These are phyloP conservation scores for Crotalaria pallida DNA, from an alignment of 306 rosid genomes.

Conservation along the genomic window DNA sequence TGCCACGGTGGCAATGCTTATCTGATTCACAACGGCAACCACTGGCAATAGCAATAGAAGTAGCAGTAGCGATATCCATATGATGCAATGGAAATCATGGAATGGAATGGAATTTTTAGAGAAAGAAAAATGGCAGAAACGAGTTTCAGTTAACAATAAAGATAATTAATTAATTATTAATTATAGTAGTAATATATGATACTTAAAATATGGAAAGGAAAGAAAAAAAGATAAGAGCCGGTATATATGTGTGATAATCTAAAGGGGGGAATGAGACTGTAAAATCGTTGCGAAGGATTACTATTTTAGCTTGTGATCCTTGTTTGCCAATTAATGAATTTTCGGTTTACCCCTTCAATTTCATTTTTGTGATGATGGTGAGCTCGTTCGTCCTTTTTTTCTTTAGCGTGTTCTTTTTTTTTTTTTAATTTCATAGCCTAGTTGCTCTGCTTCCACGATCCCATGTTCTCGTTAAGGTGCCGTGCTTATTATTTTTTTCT, in stretches of 20 bases:
- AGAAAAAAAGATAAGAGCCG: not conserved
- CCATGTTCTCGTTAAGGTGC: not conserved
- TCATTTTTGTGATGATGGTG: constrained; percentile 36
- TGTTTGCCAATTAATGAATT: constrained; percentile 52
- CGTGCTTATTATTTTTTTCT: not conserved
- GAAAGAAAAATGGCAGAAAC: not conserved
- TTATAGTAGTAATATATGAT: no score
- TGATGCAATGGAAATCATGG: constrained; percentile 10
- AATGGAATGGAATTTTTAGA: not conserved
- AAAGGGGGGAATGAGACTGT: constrained; percentile 39
- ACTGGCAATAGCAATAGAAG: constrained; percentile 69
- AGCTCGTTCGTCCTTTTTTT: constrained; percentile 22
- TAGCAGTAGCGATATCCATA: constrained; percentile 10
- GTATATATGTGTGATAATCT: constrained; percentile 31
- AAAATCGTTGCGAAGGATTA: constrained; percentile 39
- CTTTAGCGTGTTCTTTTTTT: not conserved
- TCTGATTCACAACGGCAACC: constrained; percentile 65
- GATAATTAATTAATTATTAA: no score
- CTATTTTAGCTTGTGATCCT: constrained; percentile 40
- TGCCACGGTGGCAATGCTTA: constrained; percentile 37
- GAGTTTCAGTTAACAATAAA: not conserved
- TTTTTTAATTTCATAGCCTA: not conserved
- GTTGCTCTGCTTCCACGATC: constrained; percentile 6
- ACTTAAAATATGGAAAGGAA: not conserved
- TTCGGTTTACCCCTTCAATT: constrained; percentile 42